Base-by-base conservation (phyloP, 208 protist genomes). In the Angomonas ambiguus region DNA sequence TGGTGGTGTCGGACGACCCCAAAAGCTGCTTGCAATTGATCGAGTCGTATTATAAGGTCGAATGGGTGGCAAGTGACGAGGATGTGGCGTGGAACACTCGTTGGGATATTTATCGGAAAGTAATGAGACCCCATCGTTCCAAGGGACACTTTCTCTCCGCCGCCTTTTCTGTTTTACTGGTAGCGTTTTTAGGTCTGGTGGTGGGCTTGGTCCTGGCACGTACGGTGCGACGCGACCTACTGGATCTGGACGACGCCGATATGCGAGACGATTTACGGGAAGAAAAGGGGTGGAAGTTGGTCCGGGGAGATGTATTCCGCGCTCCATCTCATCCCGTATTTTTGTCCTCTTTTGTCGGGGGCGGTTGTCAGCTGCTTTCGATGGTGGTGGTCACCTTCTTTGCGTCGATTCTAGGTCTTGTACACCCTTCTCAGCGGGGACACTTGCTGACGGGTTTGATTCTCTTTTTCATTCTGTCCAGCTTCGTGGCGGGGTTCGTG, bases 231-330 rank as follows among this genome's bases (percentile, higher is more conserved):
- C 76, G 82, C 18, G 98, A 99, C 72, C 80, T 99, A 45, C 63
- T 85, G 25, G 41, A 74, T 18, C 96, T 98, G 62, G 24, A 62
- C 8, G 71, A 67, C 30, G 91, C 55, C 6, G 61, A 77, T 22
- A 32, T 74, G 27, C 13, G 56, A 16, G 76, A 91, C 5, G 86
- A 93, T n/a, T 67, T 65, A 13, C 28, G 77, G 32, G 87, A 95
- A 59, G 92, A 97, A 41, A 87, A 79, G 22, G 80, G 85, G 22
- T 99, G 98, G 97, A 99, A 98, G 77, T 86, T 99, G 6, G 84
- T 99, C 6, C 82, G 93, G 60, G 97, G 95, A 20, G 98, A 99
- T 72, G 97, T 98, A 2, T 99, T 99, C 78, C 85, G 98, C 33
- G 60, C 90, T 3, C 98, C 98, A 2, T 33, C 42, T 28, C 60